Evolutionary conservation across 2,329 filamentous ascomycete species (phyloP).

Genomic region (Alternaria burnsii): DNA sequence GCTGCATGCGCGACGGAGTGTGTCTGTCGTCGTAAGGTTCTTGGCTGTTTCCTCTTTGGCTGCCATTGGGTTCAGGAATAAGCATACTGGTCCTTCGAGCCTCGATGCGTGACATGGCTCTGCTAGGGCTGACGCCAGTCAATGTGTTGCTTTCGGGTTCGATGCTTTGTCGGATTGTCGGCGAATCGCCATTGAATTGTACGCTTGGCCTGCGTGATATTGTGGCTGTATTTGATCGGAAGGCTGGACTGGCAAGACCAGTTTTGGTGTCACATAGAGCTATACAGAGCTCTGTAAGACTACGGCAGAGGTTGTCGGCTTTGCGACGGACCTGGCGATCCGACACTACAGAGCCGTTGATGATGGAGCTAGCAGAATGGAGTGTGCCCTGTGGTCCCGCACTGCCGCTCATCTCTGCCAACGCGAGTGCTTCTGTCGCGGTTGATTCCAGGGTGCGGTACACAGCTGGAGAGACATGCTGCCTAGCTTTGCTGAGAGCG

Average conservation of each 20-base stretch:
- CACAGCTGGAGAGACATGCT: slow-evolving; percentile 73
- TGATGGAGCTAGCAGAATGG: slow-evolving; percentile 72
- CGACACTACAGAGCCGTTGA: slow-evolving; percentile 66
- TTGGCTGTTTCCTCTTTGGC: slow-evolving; percentile 43
- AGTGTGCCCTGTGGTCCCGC: slow-evolving; percentile 69
- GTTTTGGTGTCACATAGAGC: slow-evolving; percentile 65
- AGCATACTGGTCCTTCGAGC: slow-evolving; percentile 53
- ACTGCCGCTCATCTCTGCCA: slow-evolving; percentile 80
- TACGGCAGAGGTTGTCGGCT: slow-evolving; percentile 90
- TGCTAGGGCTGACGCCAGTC: slow-evolving; percentile 44
- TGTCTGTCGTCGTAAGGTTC: slow-evolving; percentile 36
- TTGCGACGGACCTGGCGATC: slow-evolving; percentile 90
- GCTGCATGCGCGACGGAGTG: slow-evolving; percentile 41
- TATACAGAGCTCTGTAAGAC: slow-evolving; percentile 89
- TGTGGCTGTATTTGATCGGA: slow-evolving; percentile 33
- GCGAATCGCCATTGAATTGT: slow-evolving; percentile 49
- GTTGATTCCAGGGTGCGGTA: slow-evolving; percentile 83
- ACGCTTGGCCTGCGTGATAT: slow-evolving; percentile 47
- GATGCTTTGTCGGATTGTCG: slow-evolving; percentile 42
- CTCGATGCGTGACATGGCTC: slow-evolving; percentile 55
- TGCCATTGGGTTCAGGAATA: slow-evolving; percentile 15
- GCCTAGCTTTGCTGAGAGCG: slow-evolving; percentile 80
- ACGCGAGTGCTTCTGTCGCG: slow-evolving; percentile 78
- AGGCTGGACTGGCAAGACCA: slow-evolving; percentile 40
- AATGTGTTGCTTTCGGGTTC: slow-evolving; percentile 47